phyloP scores from a whole-genome alignment of 148 eudicot genomes.

The Amaranthus hypochondriacus region DNA sequence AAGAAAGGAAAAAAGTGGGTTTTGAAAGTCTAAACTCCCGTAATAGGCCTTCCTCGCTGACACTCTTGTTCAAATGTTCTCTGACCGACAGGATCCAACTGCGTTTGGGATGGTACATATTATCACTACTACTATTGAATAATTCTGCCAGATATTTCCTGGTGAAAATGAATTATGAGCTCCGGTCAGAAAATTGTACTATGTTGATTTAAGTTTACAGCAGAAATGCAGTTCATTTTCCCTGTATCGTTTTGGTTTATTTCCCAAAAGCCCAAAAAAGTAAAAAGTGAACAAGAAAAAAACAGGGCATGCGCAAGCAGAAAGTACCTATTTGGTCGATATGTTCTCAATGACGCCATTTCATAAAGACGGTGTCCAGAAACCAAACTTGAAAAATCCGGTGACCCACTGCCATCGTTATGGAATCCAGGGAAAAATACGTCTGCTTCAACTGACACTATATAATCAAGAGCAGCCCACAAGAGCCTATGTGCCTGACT shows the following conservation, averaged over 20 bases:
- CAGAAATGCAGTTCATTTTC: background rate
- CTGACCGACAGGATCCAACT: constrained; percentile 69
- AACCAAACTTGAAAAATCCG: constrained; percentile 92
- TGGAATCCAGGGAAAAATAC: constrained; percentile 90
- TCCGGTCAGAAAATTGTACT: background rate
- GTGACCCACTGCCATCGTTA: constrained; percentile 81
- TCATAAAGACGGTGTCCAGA: constrained; percentile 91
- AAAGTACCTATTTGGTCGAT: constrained; percentile 84
- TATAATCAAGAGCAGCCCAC: constrained; percentile 94
- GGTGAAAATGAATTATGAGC: constrained; percentile 16
- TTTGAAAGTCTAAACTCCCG: constrained; percentile 48
- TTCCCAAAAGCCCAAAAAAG: background rate
- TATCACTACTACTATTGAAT: constrained; percentile 50
- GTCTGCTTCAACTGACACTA: constrained; percentile 90
- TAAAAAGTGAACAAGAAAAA: background rate
- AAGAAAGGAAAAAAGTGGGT: constrained; percentile 58
- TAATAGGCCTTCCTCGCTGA: constrained; percentile 59
- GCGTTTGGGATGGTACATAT: constrained; percentile 65
- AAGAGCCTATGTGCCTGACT: constrained; percentile 71
- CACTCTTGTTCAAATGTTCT: constrained; percentile 75
- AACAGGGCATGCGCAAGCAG: background rate
- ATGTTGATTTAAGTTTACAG: too few relatives aligned
- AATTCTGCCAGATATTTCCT: constrained; percentile 73
- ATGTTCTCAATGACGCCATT: constrained; percentile 72
- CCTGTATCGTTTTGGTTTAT: background rate